Percentiles rank a stretch among this genome's conserved stretches.
Evolutionary conservation across 352 stramenopile genomes (phyloP).

Genomic region (Phytophthora hibernalis): DNA sequence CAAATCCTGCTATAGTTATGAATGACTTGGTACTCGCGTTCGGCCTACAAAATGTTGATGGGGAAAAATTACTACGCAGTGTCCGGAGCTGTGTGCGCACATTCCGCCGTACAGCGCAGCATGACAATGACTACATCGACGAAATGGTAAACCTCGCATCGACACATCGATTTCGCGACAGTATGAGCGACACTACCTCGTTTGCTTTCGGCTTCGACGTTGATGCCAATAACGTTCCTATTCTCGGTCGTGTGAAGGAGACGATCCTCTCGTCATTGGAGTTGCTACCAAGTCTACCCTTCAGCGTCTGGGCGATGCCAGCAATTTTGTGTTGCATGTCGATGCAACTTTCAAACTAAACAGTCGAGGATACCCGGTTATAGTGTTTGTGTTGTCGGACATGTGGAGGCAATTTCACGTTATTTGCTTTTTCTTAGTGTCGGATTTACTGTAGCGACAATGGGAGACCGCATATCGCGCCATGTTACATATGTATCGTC

Average conservation of each 20-base stretch:
- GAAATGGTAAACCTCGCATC: neutral
- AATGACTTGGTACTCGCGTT: too few relatives aligned
- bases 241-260: neutral
- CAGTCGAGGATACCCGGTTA: neutral
- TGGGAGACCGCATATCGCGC: too few relatives aligned
- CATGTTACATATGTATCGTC: too few relatives aligned
- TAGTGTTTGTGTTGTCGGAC: neutral
- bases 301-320: neutral
- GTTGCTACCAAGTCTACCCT: slow-evolving; percentile 2
- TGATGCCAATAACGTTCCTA: neutral
- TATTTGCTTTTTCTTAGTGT: too few relatives aligned
- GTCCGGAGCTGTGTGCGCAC: neutral
- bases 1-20: neutral
- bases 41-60: neutral
- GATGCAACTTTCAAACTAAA: slow-evolving; percentile 11
- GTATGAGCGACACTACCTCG: neutral
- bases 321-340: neutral
- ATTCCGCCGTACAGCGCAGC: too few relatives aligned
- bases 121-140: slow-evolving; percentile 8
- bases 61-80: neutral
- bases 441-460: too few relatives aligned
- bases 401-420: too few relatives aligned
- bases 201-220: slow-evolving; percentile 3
- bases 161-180: neutral
- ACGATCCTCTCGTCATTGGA: neutral